These are phyloP conservation scores for Prunella vulgaris DNA, from an alignment of 257 asterid genomes.

Conservation along the genomic window DNA sequence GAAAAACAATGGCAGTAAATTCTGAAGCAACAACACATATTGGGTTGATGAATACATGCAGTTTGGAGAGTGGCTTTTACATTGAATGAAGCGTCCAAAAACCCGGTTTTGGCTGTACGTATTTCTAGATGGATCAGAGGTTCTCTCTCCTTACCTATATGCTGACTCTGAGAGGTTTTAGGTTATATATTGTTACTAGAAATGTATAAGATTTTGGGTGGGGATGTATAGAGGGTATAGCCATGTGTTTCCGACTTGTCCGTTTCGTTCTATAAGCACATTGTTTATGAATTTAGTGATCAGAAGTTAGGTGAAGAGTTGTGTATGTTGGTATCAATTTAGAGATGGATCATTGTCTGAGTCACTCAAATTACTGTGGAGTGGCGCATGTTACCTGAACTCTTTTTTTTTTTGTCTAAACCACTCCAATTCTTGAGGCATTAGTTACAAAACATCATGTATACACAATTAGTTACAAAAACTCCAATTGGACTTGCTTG, in stretches of 20 bases:
- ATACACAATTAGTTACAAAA: too few relatives aligned
- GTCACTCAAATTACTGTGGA: constrained; percentile 21
- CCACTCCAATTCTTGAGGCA: neutral
- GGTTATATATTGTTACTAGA: constrained; percentile 31
- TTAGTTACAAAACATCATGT: neutral
- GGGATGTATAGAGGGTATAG: constrained; percentile 41
- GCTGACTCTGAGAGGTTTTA: neutral
- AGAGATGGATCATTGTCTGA: neutral
- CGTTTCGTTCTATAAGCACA: neutral
- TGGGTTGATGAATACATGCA: constrained; percentile 10
- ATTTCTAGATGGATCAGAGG: neutral
- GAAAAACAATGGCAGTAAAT: constrained; percentile 2
- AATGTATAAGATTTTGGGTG: constrained; percentile 27
- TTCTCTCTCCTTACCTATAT: constrained; percentile 7
- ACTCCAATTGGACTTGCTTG: too few relatives aligned
- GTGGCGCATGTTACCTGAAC: constrained; percentile 16
- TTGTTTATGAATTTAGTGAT: neutral
- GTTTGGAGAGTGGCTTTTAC: neutral
- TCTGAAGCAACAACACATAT: neutral
- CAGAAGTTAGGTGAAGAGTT: constrained; percentile 7
- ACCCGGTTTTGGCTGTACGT: constrained; percentile 15
- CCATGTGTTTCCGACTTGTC: constrained; percentile 13
- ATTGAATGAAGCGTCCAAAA: constrained; percentile 6
- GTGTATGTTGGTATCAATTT: constrained; percentile 7
- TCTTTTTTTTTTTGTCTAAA: neutral